Evolutionary conservation across 768 basidiomycete genomes (phyloP).

Genomic region (Psilocybe tampanensis): DNA sequence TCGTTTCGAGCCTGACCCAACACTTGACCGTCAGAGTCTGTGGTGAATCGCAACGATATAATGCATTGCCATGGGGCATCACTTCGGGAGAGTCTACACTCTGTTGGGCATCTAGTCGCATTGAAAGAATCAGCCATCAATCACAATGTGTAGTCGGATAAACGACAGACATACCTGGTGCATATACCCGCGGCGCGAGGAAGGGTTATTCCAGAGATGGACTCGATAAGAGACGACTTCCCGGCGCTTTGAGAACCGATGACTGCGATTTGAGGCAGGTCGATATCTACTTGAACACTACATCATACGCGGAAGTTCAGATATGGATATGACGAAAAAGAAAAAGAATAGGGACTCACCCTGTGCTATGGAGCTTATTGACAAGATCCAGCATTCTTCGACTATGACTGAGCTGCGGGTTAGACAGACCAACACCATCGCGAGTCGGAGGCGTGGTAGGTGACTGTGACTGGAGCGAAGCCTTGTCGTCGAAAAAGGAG

Average conservation of each 20-base stretch:
- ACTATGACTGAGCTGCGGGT: constrained; percentile 39
- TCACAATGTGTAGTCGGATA: background rate
- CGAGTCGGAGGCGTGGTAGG: background rate
- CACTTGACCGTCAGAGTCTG: constrained; percentile 39
- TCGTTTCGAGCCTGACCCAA: constrained; percentile 42
- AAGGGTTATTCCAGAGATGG: constrained; percentile 71
- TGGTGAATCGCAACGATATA: constrained; percentile 49
- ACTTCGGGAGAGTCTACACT: constrained; percentile 52
- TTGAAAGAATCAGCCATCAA: background rate
- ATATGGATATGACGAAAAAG: background rate
- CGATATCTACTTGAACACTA: constrained; percentile 71
- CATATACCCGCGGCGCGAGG: constrained; percentile 76
- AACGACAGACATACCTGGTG: constrained; percentile 51
- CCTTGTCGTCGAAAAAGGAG: too few relatives aligned
- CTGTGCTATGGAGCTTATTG: constrained; percentile 62
- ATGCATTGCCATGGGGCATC: constrained; percentile 49
- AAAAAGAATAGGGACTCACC: constrained; percentile 46
- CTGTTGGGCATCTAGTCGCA: constrained; percentile 52
- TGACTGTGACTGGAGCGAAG: too few relatives aligned
- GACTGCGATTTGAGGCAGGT: constrained; percentile 74
- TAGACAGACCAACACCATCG: constrained; percentile 51
- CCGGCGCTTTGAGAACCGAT: constrained; percentile 75
- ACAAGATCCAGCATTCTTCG: constrained; percentile 55
- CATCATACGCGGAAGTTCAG: background rate
- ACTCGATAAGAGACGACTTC: constrained; percentile 78